Percentiles rank a stretch among this genome's conserved stretches.
These are phyloP conservation scores for Globisporangium spiculum DNA, from an alignment of 352 stramenopile genomes.

Conservation along the genomic window DNA sequence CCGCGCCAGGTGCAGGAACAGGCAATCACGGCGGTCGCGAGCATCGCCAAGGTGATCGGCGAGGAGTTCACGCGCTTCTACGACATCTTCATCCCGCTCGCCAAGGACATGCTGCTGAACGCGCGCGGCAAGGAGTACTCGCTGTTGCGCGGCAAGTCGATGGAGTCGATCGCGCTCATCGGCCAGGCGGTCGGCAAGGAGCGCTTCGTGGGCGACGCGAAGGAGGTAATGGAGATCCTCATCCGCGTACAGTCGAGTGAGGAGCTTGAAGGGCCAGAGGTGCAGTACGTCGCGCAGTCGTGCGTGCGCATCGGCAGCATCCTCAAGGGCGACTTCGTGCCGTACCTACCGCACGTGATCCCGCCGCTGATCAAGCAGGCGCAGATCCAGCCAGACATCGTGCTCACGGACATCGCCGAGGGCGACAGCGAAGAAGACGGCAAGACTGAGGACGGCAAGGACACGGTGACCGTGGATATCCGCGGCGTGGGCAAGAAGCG, in stretches of 20 bases:
- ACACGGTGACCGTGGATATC: constrained; percentile 76
- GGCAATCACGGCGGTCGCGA: constrained; percentile 83
- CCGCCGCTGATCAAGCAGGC: constrained; percentile 80
- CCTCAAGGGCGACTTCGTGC: constrained; percentile 85
- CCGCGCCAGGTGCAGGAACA: constrained; percentile 86
- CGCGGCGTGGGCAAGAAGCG: constrained; percentile 78
- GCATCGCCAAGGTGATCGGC: constrained; percentile 81
- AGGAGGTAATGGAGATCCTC: constrained; percentile 87
- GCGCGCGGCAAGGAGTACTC: constrained; percentile 74
- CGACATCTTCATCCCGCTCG: constrained; percentile 85
- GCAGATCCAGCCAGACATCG: constrained; percentile 78
- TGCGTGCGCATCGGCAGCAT: constrained; percentile 86
- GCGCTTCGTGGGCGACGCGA: constrained; percentile 69
- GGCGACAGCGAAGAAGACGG: constrained; percentile 53
- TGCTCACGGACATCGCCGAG: constrained; percentile 65
- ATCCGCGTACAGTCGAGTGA: constrained; percentile 72
- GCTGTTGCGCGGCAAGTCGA: constrained; percentile 81
- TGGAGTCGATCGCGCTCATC: constrained; percentile 88
- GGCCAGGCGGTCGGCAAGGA: constrained; percentile 87
- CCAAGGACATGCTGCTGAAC: constrained; percentile 81
- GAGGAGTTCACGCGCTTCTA: constrained; percentile 80
- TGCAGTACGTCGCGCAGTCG: constrained; percentile 86
- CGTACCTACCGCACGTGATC: constrained; percentile 83
- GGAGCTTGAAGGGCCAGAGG: constrained; percentile 65
- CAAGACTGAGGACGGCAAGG: constrained; percentile 58